Evolutionary conservation across 2,329 filamentous ascomycete genomes (phyloP), one percentile per base, ranked within the genome.

Genomic region (Phialophora verrucosa): DNA sequence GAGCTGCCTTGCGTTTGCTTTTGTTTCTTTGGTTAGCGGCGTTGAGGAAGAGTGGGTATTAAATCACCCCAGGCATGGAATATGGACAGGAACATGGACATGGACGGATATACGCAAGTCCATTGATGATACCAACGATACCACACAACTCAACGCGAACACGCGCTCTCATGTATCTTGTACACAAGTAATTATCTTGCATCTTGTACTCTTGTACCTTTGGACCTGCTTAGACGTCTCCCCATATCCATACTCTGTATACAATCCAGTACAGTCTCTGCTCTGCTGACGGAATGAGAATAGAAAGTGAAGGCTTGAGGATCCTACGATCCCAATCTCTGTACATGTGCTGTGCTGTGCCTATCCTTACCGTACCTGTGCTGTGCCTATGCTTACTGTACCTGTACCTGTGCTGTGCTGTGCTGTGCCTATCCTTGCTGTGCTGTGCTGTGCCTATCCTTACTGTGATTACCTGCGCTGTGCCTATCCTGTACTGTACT

Each of bases 211-310:
- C 0, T 23, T 14, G n/a, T 25, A 50, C 47, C 3, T 17, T 4
- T 20, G 47, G 8, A 23, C 47, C 4, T 8, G 7, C 2, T 49
- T 47, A 47, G 42, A 10, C 42, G 10, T 47, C 12, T 20, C 42
- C 50, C 6, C 29, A 8, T 31, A 31, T 31, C 29, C 29, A 31
- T 31, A 31, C 29, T 31, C 29, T 1, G 29, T 7, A 31, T 6
- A 31, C 29, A 31, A 8, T 31, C 29, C 29, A 8, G 29, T 53
- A 59, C 32, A 2, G 20, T 44, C 56, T 17, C 56, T 59, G 44
- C 56, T 59, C 56, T 59, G 12, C 25, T 59, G 56, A 47, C 12
- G 20, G 44, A 59, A 47, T 31, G 42, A 42, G 29, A 31, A 35
- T 20, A 17, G n/a, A 14, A 1, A 14, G 14, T 4, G 6, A 17